phyloP scores from a whole-genome alignment of 148 eudicot species.

The Fallopia convolvulus region DNA sequence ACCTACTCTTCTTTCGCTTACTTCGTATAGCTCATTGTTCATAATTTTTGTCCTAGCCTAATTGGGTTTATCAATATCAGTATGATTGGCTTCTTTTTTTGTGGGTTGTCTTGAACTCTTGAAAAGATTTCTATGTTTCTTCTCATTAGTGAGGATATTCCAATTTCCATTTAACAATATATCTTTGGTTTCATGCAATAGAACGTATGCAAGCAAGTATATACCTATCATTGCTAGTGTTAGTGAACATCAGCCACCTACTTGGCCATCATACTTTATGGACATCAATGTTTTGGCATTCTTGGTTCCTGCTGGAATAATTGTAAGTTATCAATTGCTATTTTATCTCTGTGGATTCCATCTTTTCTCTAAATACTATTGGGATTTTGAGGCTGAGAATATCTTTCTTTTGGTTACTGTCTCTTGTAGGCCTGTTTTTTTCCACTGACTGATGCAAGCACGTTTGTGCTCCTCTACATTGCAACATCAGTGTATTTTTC shows the following conservation, averaged over 20 bases:
- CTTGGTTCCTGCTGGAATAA: slow-evolving; percentile 96
- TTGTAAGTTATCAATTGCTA: slow-evolving; percentile 46
- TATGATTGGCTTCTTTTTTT: background rate
- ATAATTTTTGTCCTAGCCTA: background rate
- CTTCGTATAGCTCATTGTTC: background rate
- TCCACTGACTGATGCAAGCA: slow-evolving; percentile 95
- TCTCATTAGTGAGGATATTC: background rate
- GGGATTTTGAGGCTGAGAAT: background rate
- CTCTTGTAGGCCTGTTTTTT: slow-evolving; percentile 75
- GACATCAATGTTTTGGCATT: slow-evolving; percentile 96
- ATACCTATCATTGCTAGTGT: slow-evolving; percentile 99
- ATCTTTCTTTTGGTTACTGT: slow-evolving; percentile 10
- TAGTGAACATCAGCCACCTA: slow-evolving; percentile 99
- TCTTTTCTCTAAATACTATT: background rate
- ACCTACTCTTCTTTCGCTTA: background rate
- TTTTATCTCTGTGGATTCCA: background rate
- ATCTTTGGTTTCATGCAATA: background rate
- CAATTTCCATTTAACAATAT: background rate
- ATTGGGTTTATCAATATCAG: slow-evolving; percentile 1
- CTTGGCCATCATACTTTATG: slow-evolving; percentile 99
- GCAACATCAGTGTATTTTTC: slow-evolving; percentile 92
- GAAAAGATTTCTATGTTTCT: background rate
- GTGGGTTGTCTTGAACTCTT: background rate
- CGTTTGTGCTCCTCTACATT: slow-evolving; percentile 83
- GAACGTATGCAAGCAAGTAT: slow-evolving; percentile 99